Evolutionary conservation across 352 stramenopile species (phyloP), one percentile per base, ranked within the genome.

Genomic region (Aphanomyces invadans): DNA sequence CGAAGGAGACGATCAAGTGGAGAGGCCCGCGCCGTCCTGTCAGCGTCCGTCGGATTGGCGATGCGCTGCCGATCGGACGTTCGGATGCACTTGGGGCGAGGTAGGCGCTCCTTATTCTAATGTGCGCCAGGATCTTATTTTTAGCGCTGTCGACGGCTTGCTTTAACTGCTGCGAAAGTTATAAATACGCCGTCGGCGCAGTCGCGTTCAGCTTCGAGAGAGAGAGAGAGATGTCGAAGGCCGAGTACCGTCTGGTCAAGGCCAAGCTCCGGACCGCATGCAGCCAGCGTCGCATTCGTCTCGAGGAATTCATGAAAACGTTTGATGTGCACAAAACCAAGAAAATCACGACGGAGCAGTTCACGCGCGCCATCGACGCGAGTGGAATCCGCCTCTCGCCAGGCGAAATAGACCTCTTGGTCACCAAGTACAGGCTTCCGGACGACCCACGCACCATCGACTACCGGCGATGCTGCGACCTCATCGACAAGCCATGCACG

Each of bases 281-380:
- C 71, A 94, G 89, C 73, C 81, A 94, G 65, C 80, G 80, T 17
- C 81, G 85, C 29, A 87, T 91, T 65, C 85, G 83, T 1, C 62
- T 94, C 3, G 85, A 94, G 71, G 83, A 92, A 68, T 93, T 93
- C 46, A 93, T 93, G 85, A 91, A 89, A 57, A 93, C 85, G 12
- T 93, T 93, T 51, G 85, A 93, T 71, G 65, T 86, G 19, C 85
- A 93, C 62, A 77, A 82, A 68, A 80, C 89, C 10, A 92, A 94
- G 75, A 90, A 88, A 49, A 90, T 94, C 63, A 81, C 80, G 53
- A 69, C 77, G 0, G 83, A 92, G 53, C 85, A 92, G 71, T 94
- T 92, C 70, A 86, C 83, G 60, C 83, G 85, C 15, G 83, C 85
- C 5, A 70, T 94, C 1, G 85, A 94, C 46, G 75, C 88, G 7